Evolutionary conservation across 2,329 filamentous ascomycete genomes (phyloP), one percentile per base, ranked within the genome.

Genomic region (Aaosphaeria arxii): DNA sequence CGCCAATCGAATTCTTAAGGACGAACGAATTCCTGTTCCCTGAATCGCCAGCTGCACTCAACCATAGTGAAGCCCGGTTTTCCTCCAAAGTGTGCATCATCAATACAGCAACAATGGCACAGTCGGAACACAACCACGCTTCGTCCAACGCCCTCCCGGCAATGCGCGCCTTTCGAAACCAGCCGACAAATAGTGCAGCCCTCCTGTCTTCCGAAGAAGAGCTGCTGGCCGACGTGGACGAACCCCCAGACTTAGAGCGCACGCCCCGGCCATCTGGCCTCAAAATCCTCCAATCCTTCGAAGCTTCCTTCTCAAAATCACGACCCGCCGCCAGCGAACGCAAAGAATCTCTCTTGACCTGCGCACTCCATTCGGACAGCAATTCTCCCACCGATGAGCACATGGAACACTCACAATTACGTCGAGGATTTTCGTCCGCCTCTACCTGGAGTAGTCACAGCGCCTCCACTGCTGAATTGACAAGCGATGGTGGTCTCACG

Each of bases 401-500:
- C 30, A 55, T 62, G 13, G 65, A 71, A 45, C 68, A 57, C 49
- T 57, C 66, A 48, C 61, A 63, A 48, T 51, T 63, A 48, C 53
- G 64, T 53, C 71, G 77, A 57, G 73, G 74, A 39, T 58, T 77
- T 49, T 77, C 75, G 36, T 79, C 67, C 54, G 71, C 84, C 50
- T 92, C 88, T 51, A 85, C 87, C 59, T 87, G 85, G 67, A 95
- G 89, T 76, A 92, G 86, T 64, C 76, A 84, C 57, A 96, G 91
- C 72, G 74, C 87, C 50, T 96, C 91, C 1, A 95, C 90, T 3
- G 88, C 88, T 35, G 92, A 96, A 56, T 78, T 97, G 48, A 96
- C 91, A n/a, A 96, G 91, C 71, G 94, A 96, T 63, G 94, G 89
- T 49, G 91, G 89, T 50, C 75, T 95, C 50, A 95, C 91, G 13